Evolutionary conservation across 352 stramenopile species (phyloP).

Genomic region (Phytophthora uliginosa): DNA sequence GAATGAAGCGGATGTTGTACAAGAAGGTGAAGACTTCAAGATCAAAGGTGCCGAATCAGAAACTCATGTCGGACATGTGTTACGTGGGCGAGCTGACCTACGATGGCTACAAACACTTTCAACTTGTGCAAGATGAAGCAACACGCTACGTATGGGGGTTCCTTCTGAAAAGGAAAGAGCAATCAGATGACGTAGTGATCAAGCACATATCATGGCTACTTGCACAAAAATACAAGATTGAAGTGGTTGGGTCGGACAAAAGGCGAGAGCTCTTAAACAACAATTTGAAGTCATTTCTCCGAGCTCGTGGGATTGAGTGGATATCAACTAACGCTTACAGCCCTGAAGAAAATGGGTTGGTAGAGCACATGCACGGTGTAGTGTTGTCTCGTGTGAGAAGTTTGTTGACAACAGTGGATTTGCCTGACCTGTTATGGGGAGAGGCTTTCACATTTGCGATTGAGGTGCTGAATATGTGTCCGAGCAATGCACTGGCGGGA

Average conservation of each 20-base stretch:
- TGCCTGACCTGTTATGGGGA: not conserved
- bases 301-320: not conserved
- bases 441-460: not conserved
- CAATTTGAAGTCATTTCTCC: not conserved
- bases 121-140: not conserved
- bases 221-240: not conserved
- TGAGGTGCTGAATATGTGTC: not conserved
- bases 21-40: not conserved
- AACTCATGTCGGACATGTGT: not conserved
- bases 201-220: not conserved
- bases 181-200: not conserved
- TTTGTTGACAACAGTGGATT: not conserved
- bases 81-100: conserved; percentile 3
- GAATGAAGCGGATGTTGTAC: conserved; percentile 7
- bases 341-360: not conserved
- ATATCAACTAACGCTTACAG: not conserved
- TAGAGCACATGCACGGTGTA: not conserved
- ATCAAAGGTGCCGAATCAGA: not conserved
- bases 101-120: conserved; percentile 5
- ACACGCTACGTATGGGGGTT: not conserved
- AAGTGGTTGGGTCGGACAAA: not conserved
- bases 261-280: not conserved
- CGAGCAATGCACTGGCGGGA: not conserved
- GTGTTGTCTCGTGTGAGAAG: not conserved
- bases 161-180: not conserved